These are phyloP conservation scores for Pholiota adiposa DNA, from an alignment of 1,284 basidiomycete genomes.

Conservation along the genomic window DNA sequence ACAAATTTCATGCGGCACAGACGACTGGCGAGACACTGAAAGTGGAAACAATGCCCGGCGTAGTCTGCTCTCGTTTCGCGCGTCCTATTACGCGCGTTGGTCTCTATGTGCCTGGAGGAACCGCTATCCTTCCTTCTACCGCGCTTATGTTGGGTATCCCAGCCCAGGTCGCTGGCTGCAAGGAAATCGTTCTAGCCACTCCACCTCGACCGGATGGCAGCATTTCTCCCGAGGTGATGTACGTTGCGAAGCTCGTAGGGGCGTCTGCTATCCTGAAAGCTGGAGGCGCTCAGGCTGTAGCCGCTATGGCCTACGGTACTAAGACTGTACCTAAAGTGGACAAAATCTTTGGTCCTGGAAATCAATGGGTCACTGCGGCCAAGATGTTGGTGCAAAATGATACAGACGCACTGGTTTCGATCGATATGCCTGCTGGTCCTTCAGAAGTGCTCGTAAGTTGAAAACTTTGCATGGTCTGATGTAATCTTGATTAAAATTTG, in stretches of 20 bases:
- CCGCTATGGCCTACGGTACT: slow-evolving; percentile 97
- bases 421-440: slow-evolving; percentile 99
- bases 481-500: not conserved
- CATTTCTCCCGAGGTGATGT: slow-evolving; percentile 94
- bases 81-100: slow-evolving; percentile 95
- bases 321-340: slow-evolving; percentile 97
- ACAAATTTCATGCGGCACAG: slow-evolving; percentile 90
- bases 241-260: slow-evolving; percentile 88
- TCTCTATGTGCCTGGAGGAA: slow-evolving; percentile 97
- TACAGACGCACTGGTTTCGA: slow-evolving; percentile 94
- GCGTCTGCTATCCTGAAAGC: slow-evolving; percentile 90
- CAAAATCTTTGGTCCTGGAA: slow-evolving; percentile 99
- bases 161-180: slow-evolving; percentile 96
- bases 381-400: slow-evolving; percentile 99
- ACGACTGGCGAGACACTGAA: slow-evolving; percentile 71
- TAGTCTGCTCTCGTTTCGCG: slow-evolving; percentile 93
- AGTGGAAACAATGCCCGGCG: slow-evolving; percentile 98
- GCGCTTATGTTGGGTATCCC: slow-evolving; percentile 98
- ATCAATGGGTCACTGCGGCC: slow-evolving; percentile 99
- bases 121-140: slow-evolving; percentile 94
- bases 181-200: slow-evolving; percentile 92
- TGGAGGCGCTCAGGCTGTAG: slow-evolving; percentile 97
- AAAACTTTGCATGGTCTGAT: not conserved
- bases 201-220: slow-evolving; percentile 91
- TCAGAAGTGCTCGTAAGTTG: slow-evolving; percentile 92